Evolutionary conservation across 768 basidiomycete genomes (phyloP).

Genomic region (Hygrophorus pudorinus): DNA sequence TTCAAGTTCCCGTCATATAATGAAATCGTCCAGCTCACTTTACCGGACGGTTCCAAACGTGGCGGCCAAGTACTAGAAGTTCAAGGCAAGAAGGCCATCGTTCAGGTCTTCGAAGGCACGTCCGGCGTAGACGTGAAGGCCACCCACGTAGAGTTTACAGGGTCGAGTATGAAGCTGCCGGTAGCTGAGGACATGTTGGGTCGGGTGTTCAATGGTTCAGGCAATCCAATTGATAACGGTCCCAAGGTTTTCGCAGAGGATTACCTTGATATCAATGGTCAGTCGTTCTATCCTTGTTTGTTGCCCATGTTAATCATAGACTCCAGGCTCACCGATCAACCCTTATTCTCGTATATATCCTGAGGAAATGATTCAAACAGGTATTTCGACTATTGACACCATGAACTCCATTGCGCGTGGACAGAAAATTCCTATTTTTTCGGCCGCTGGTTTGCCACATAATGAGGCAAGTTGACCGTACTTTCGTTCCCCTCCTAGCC

Average conservation of each 20-base stretch:
- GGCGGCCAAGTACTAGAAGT: constrained; percentile 98
- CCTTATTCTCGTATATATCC: constrained; percentile 98
- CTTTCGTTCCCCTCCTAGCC: background rate
- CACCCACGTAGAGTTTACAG: constrained; percentile 97
- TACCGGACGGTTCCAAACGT: constrained; percentile 91
- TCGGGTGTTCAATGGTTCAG: constrained; percentile 97
- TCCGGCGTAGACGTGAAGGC: constrained; percentile 95
- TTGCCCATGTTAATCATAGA: constrained; percentile 9
- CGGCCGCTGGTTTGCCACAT: constrained; percentile 96
- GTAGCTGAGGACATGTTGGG: constrained; percentile 99
- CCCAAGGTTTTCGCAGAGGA: constrained; percentile 99
- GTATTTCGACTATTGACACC: constrained; percentile 95
- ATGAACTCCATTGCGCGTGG: constrained; percentile 99
- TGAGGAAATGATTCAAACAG: constrained; percentile 99
- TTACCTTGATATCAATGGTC: constrained; percentile 98
- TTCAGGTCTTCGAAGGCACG: constrained; percentile 98
- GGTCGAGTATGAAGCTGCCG: constrained; percentile 96
- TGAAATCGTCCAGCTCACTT: constrained; percentile 91
- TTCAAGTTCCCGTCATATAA: constrained; percentile 94
- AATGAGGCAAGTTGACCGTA: constrained; percentile 55
- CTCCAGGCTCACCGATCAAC: constrained; percentile 90
- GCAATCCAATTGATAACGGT: constrained; percentile 96
- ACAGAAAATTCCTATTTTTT: constrained; percentile 99
- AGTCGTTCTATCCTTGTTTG: constrained; percentile 15
- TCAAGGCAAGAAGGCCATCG: constrained; percentile 96